These are phyloP conservation scores for Detonula confervacea DNA, from an alignment of 352 stramenopile genomes.

Conservation along the genomic window DNA sequence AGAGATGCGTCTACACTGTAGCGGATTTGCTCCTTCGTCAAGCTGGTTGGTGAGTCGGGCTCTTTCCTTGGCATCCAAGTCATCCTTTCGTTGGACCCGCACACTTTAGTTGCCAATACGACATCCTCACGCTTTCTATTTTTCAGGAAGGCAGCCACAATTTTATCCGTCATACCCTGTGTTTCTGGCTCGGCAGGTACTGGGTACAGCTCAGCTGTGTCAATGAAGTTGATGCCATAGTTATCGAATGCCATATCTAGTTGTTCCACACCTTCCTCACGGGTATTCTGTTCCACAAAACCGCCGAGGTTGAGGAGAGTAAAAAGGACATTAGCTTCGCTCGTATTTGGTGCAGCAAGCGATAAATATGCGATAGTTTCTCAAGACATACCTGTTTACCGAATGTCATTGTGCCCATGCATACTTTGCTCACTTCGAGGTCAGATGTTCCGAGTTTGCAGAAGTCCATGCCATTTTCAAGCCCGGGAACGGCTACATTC, in stretches of 20 bases:
- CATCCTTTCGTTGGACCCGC: conserved; percentile 62
- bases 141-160: conserved; percentile 84
- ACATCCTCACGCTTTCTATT: conserved; percentile 72
- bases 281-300: conserved; percentile 81
- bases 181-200: conserved; percentile 74
- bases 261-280: conserved; percentile 84
- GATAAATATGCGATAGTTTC: background rate
- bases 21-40: conserved; percentile 82
- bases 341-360: too few relatives aligned
- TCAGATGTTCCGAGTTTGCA: conserved; percentile 81
- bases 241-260: conserved; percentile 86
- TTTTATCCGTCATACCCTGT: conserved; percentile 81
- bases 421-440: conserved; percentile 86
- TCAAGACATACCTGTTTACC: conserved; percentile 28
- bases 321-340: conserved; percentile 53
- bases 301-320: background rate
- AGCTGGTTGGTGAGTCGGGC: conserved; percentile 32
- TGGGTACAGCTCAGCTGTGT: conserved; percentile 89
- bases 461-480: conserved; percentile 82
- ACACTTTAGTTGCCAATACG: conserved; percentile 86
- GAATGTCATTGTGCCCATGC: conserved; percentile 86
- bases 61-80: conserved; percentile 67
- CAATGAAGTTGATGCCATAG: conserved; percentile 89
- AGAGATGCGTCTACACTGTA: conserved; percentile 86
- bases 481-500: conserved; percentile 56